phyloP scores from a whole-genome alignment of 306 rosid species.

The Potentilla sterilis region DNA sequence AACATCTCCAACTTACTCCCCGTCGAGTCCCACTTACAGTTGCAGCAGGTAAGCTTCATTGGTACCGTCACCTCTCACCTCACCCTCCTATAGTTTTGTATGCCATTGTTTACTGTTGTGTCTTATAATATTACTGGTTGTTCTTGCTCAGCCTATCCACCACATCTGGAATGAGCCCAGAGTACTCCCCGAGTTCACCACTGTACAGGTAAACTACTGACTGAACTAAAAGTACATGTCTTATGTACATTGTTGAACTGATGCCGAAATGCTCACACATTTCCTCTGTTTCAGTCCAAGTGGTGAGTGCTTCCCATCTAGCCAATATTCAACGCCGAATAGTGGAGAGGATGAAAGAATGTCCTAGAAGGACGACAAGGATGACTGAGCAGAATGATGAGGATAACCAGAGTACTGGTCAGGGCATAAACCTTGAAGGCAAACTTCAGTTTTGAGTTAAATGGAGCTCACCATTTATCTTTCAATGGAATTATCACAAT shows the following conservation, averaged over 20 bases:
- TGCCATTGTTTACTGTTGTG: not conserved
- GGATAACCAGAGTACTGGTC: conserved; percentile 55
- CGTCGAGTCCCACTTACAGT: conserved; percentile 92
- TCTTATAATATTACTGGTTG: not conserved
- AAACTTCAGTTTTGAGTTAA: not conserved
- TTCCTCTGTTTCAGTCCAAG: conserved; percentile 57
- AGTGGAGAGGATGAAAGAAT: conserved; percentile 26
- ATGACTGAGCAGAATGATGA: conserved; percentile 5
- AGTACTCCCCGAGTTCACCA: conserved; percentile 90
- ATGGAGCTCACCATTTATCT: not conserved
- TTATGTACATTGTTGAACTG: too few relatives aligned
- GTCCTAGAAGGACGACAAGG: conserved; percentile 13
- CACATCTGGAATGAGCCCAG: conserved; percentile 71
- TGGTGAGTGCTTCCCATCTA: conserved; percentile 89
- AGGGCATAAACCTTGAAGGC: conserved; percentile 15
- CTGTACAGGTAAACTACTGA: conserved; percentile 56
- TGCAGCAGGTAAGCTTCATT: conserved; percentile 73
- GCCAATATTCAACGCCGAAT: conserved; percentile 78
- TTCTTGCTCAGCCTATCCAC: conserved; percentile 58
- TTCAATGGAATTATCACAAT: not conserved
- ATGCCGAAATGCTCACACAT: conserved; percentile 4
- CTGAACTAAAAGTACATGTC: too few relatives aligned
- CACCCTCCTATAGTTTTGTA: not conserved
- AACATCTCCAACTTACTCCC: conserved; percentile 94
- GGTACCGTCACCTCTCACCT: not conserved